Base-by-base conservation (phyloP, 805 yeast genomes). In the Allodekkera sacchari region DNA sequence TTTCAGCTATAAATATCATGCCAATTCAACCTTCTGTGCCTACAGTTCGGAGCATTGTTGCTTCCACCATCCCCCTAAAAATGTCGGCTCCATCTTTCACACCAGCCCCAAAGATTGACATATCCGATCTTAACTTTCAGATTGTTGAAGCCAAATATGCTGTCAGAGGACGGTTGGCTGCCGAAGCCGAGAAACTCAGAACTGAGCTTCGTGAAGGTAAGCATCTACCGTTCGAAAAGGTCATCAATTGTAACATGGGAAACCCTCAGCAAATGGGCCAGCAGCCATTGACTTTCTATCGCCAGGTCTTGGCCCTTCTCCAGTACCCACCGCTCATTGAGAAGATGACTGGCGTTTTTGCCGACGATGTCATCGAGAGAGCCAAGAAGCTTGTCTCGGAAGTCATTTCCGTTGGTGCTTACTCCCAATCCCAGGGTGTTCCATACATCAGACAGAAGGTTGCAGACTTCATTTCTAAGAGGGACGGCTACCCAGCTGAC, bases 231-330 rank as follows among this genome's bases (percentile, higher is more conserved):
- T 92, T 87, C 52, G 59, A 70, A 26, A 63, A 71, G 38, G 83
- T 92, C 47, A 81, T 94, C 52, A 78, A 75, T 48, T 92, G 96
- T 41, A 92, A 92, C 54, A 92, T 92, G 41, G 99, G 99, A 19
- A 92, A 92, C 54, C 99, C 99, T 2, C 99, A 92, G 59, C 97
- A 89, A 55, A 67, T 92, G 52, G 89, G 85, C 45, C 99, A 92
- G 57, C 71, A 77, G 48, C 98, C 99, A 1, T 66, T 92, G 46
- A 83, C 95, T n/a, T 92, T 92, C 64, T 88, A 85, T 59, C 72
- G 99, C 47, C 94, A 88, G 53, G 95, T 88, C 4, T 63, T 89
- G 37, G 74, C 96, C 1, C 57, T 88, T 27, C 61, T 89, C 45
- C 96, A 92, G 59, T 81, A 83, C 54, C 97, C 98, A 1, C 71